Evolutionary conservation across 2,329 filamentous ascomycete species (phyloP).

Genomic region (Penicillium freii): DNA sequence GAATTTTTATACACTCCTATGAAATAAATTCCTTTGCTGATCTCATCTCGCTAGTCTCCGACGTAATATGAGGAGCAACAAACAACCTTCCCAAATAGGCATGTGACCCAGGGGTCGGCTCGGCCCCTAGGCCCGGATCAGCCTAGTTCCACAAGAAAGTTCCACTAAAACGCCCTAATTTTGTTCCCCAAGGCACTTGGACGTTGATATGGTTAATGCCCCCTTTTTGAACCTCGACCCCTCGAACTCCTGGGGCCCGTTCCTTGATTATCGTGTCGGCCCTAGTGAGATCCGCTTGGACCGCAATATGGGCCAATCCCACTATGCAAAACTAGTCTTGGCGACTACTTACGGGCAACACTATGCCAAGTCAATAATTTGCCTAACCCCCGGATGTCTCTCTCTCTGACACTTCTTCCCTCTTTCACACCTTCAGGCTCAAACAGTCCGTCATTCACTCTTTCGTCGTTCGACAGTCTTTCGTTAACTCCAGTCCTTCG

Average conservation of each 20-base stretch:
- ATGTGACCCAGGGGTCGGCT: slow-evolving; percentile 4
- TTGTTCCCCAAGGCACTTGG: background rate
- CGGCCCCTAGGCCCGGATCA: slow-evolving; percentile 5
- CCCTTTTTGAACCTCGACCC: background rate
- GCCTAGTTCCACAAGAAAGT: background rate
- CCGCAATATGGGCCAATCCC: background rate
- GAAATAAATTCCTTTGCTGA: slow-evolving; percentile 1
- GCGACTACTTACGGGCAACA: background rate
- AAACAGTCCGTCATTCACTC: slow-evolving; percentile 8
- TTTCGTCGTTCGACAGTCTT: slow-evolving; percentile 13
- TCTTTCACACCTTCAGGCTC: slow-evolving; percentile 9
- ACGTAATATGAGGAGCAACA: slow-evolving; percentile 6
- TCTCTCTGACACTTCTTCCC: slow-evolving; percentile 16
- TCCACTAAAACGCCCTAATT: background rate
- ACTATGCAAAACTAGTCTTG: background rate
- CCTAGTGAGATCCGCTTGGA: background rate
- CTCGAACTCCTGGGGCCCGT: slow-evolving; percentile 20
- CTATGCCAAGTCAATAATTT: slow-evolving; percentile 5
- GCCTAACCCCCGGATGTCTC: slow-evolving; percentile 4
- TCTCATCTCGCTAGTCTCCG: slow-evolving; percentile 5
- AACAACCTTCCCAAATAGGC: slow-evolving; percentile 5
- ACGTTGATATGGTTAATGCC: background rate
- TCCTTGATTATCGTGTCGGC: slow-evolving; percentile 1
- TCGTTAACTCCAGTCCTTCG: slow-evolving; percentile 23
- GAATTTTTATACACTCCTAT: background rate